Evolutionary conservation across 495 filamentous ascomycete genomes (phyloP).

Genomic region (Xanthoparmelia taractica): DNA sequence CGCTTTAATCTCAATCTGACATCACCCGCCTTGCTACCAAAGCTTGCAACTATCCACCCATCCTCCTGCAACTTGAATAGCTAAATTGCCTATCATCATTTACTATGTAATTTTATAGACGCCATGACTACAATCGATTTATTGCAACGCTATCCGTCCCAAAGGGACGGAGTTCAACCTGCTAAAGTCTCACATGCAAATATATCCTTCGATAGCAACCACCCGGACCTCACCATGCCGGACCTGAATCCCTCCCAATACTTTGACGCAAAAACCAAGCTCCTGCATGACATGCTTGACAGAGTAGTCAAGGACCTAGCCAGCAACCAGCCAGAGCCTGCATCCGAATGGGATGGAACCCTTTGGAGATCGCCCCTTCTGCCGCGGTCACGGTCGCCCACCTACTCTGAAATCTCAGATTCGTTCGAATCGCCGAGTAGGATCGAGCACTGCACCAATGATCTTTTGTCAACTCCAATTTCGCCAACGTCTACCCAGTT

Average conservation of each 20-base stretch:
- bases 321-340: background rate
- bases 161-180: background rate
- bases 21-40: background rate
- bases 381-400: background rate
- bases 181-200: background rate
- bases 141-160: background rate
- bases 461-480: background rate
- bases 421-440: background rate
- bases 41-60: too few species aligned
- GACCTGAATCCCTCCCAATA: background rate
- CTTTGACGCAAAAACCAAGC: background rate
- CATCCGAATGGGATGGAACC: background rate
- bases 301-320: background rate
- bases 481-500: background rate
- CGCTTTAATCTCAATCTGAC: background rate
- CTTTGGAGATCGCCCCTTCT: background rate
- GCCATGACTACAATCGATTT: background rate
- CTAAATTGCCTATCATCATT: background rate
- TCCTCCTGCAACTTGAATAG: background rate
- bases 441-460: background rate
- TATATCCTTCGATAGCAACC: background rate
- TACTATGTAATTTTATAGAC: background rate
- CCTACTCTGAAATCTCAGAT: constrained; percentile 2
- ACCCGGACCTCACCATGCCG: background rate
- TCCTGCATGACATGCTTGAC: background rate